Conservation (phyloP, 768 basidiomycete genomes). For the Tubosaeta brunneosetosa region DNA sequence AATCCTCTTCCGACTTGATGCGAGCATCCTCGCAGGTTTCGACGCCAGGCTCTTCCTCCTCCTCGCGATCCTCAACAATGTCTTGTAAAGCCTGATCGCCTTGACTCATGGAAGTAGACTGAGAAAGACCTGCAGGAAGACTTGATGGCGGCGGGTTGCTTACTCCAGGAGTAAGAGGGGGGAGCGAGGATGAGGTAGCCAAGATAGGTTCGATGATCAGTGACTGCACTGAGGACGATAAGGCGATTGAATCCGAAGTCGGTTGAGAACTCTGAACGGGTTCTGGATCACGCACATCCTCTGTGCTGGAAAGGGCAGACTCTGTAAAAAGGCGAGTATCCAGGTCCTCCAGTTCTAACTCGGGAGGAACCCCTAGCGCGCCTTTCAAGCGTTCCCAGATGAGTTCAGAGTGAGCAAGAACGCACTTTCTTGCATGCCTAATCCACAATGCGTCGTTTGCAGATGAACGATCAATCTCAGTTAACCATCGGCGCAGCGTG, state of each 20-base stretch:
- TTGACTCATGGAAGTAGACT: conserved; percentile 22
- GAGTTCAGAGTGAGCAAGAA: conserved; percentile 73
- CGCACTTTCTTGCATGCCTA: conserved; percentile 64
- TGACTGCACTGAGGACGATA: conserved; percentile 12
- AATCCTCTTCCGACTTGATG: conserved; percentile 14
- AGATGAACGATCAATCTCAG: conserved; percentile 53
- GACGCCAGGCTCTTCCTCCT: conserved; percentile 39
- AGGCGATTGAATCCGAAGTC: conserved; percentile 1
- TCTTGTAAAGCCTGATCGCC: conserved; percentile 43
- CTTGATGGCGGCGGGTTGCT: conserved; percentile 37
- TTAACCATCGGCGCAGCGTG: conserved; percentile 68
- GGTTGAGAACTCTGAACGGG: neutral
- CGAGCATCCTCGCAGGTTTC: conserved; percentile 15
- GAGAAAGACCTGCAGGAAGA: conserved; percentile 30
- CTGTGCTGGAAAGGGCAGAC: neutral
- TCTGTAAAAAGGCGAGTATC: neutral
- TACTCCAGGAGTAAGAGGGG: conserved; percentile 14
- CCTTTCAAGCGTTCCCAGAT: conserved; percentile 91
- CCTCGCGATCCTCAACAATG: conserved; percentile 46
- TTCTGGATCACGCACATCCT: neutral
- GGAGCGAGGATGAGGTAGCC: conserved; percentile 28
- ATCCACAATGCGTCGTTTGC: conserved; percentile 73
- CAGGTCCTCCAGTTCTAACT: conserved; percentile 63
- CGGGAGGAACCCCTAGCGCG: conserved; percentile 82
- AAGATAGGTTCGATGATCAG: conserved; percentile 54